Conservation (phyloP, 2,329 filamentous ascomycete genomes). For the Trichoderma koningii region DNA sequence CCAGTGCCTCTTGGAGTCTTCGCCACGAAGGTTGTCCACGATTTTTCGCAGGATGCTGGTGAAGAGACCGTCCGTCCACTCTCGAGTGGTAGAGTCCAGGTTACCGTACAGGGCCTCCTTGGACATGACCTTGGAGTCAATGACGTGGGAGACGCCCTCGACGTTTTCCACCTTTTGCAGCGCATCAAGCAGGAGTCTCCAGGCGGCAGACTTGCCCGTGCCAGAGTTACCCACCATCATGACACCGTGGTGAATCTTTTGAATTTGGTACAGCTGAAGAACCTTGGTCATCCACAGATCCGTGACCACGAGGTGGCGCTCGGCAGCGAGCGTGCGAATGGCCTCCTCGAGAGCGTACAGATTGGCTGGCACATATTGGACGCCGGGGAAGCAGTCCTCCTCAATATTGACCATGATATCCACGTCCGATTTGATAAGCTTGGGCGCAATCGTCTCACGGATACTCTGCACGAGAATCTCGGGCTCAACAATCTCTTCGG, state of each 20-base stretch:
- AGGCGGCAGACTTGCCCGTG: constrained; percentile 94
- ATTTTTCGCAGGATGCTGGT: constrained; percentile 98
- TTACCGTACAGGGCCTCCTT: constrained; percentile 97
- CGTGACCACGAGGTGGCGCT: constrained; percentile 84
- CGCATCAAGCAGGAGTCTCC: constrained; percentile 89
- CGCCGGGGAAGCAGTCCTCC: constrained; percentile 81
- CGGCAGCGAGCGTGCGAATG: constrained; percentile 78
- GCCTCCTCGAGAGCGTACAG: constrained; percentile 77
- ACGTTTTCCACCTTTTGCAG: constrained; percentile 86
- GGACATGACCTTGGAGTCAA: constrained; percentile 99
- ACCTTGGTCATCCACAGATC: constrained; percentile 98
- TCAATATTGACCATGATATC: constrained; percentile 86
- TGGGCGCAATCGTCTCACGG: constrained; percentile 96
- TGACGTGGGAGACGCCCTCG: constrained; percentile 94
- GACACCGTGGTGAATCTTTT: constrained; percentile 96
- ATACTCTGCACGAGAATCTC: constrained; percentile 99
- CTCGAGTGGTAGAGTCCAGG: constrained; percentile 91
- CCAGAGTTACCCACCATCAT: constrained; percentile 99
- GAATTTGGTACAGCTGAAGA: constrained; percentile 95
- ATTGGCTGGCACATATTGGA: constrained; percentile 89
- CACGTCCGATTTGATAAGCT: constrained; percentile 90
- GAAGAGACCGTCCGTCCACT: constrained; percentile 98
- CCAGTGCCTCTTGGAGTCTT: constrained; percentile 97
- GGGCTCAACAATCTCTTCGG: constrained; percentile 79
- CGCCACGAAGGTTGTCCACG: constrained; percentile 95